These are phyloP conservation scores for Tritrichomonas musculus DNA, from an alignment of 208 protist species.

Conservation along the genomic window DNA sequence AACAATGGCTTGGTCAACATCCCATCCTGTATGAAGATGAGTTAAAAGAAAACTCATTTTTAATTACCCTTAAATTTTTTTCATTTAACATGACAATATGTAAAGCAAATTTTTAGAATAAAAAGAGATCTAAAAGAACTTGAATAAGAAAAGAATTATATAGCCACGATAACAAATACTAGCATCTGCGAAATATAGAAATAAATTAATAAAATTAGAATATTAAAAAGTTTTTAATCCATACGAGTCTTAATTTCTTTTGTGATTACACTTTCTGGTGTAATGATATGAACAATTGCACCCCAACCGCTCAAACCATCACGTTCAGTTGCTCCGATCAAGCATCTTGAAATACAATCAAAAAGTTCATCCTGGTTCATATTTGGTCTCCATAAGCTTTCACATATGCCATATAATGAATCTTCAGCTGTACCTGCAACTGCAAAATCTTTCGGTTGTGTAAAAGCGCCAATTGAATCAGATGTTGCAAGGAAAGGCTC, in stretches of 20 bases:
- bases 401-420: slow-evolving; percentile 51
- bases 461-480: slow-evolving; percentile 52
- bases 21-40: slow-evolving; percentile 74
- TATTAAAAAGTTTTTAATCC: too few species aligned
- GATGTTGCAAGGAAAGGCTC: slow-evolving; percentile 50
- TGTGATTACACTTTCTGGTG: neutral
- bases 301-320: slow-evolving; percentile 55
- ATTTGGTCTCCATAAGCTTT: slow-evolving; percentile 48
- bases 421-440: slow-evolving; percentile 50
- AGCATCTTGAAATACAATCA: slow-evolving; percentile 49
- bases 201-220: too few species aligned
- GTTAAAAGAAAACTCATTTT: slow-evolving; percentile 67
- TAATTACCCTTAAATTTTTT: too few species aligned
- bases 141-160: too few species aligned
- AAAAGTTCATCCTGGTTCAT: slow-evolving; percentile 55
- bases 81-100: too few species aligned
- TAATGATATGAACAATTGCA: slow-evolving; percentile 51
- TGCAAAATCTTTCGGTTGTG: slow-evolving; percentile 52
- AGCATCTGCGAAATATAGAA: too few species aligned
- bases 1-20: slow-evolving; percentile 74
- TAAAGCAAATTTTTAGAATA: too few species aligned
- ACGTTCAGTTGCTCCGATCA: slow-evolving; percentile 52
- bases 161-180: too few species aligned
- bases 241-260: slow-evolving; percentile 32
- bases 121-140: too few species aligned